These are phyloP conservation scores for Metarhizium guizhouense DNA, from an alignment of 2,329 filamentous ascomycete genomes.

Conservation along the genomic window DNA sequence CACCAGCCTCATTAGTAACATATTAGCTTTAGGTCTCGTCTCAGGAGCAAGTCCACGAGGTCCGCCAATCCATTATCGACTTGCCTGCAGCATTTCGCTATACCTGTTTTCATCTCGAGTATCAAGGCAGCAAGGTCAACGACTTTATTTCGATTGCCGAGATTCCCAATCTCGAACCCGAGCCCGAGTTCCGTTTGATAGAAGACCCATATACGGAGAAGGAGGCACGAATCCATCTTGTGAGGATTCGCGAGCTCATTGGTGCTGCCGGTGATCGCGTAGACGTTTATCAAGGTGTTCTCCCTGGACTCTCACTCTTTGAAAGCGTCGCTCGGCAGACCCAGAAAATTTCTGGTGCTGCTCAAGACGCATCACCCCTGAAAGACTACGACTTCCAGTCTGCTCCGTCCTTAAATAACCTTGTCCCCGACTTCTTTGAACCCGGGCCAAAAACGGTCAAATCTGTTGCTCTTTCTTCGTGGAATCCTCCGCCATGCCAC, in stretches of 20 bases:
- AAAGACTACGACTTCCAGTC: slow-evolving; percentile 71
- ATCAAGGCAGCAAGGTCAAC: slow-evolving; percentile 82
- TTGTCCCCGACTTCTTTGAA: slow-evolving; percentile 60
- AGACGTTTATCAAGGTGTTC: slow-evolving; percentile 77
- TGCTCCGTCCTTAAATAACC: slow-evolving; percentile 55
- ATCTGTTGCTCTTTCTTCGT: slow-evolving; percentile 76
- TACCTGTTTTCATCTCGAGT: slow-evolving; percentile 96
- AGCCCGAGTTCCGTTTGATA: slow-evolving; percentile 72
- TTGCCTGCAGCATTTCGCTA: slow-evolving; percentile 89
- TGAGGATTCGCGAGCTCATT: slow-evolving; percentile 85
- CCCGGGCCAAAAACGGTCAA: slow-evolving; percentile 84
- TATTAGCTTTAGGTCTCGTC: slow-evolving; percentile 58
- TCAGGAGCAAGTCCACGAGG: slow-evolving; percentile 94
- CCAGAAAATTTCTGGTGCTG: slow-evolving; percentile 27
- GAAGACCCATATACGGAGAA: slow-evolving; percentile 98
- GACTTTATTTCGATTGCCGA: slow-evolving; percentile 91
- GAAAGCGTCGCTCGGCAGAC: slow-evolving; percentile 58
- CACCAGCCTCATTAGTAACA: not conserved
- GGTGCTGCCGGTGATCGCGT: slow-evolving; percentile 84
- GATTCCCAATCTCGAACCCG: slow-evolving; percentile 66
- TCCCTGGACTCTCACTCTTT: slow-evolving; percentile 78
- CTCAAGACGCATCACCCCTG: slow-evolving; percentile 27
- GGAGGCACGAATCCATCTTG: slow-evolving; percentile 89
- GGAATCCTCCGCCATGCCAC: slow-evolving; percentile 93
- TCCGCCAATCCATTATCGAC: slow-evolving; percentile 94